These are phyloP conservation scores for Calonectria ilicicola DNA, from an alignment of 2,329 filamentous ascomycete genomes.

Conservation along the genomic window DNA sequence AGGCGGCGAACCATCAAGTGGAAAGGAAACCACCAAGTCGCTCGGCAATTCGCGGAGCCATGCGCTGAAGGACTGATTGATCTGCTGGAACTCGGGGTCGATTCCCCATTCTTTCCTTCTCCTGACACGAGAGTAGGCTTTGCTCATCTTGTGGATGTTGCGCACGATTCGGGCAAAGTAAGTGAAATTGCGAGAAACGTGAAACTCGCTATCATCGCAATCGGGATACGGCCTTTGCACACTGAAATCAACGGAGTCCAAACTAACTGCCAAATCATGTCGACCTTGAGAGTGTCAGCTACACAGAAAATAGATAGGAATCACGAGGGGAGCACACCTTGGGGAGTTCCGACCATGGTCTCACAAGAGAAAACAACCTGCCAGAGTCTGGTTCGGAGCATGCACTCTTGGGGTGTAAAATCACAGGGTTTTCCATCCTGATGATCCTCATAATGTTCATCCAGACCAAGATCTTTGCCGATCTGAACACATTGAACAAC, in stretches of 20 bases:
- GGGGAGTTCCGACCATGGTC: conserved; percentile 91
- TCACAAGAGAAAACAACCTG: conserved; percentile 88
- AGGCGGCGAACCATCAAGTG: conserved; percentile 81
- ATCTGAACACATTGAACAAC: conserved; percentile 93
- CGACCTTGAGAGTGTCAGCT: conserved; percentile 67
- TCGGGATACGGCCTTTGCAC: conserved; percentile 73
- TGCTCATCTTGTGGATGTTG: conserved; percentile 82
- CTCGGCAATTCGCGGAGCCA: conserved; percentile 83
- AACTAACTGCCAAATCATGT: conserved; percentile 80
- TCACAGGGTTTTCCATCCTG: conserved; percentile 78
- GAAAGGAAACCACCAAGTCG: conserved; percentile 83
- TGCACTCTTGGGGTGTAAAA: conserved; percentile 78
- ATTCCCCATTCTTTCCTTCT: conserved; percentile 88
- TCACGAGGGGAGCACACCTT: conserved; percentile 69
- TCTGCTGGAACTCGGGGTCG: conserved; percentile 83
- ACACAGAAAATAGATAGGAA: not conserved
- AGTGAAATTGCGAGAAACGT: conserved; percentile 85
- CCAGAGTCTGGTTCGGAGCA: conserved; percentile 89
- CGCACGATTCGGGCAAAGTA: conserved; percentile 83
- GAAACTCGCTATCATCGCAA: conserved; percentile 79
- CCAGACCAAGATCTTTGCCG: conserved; percentile 89
- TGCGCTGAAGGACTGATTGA: conserved; percentile 80
- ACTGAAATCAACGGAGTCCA: conserved; percentile 81
- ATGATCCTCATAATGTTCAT: conserved; percentile 88
- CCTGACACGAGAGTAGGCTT: conserved; percentile 79